Evolutionary conservation across 1,284 basidiomycete genomes (phyloP).

Genomic region (Tylopilus orsonianus): DNA sequence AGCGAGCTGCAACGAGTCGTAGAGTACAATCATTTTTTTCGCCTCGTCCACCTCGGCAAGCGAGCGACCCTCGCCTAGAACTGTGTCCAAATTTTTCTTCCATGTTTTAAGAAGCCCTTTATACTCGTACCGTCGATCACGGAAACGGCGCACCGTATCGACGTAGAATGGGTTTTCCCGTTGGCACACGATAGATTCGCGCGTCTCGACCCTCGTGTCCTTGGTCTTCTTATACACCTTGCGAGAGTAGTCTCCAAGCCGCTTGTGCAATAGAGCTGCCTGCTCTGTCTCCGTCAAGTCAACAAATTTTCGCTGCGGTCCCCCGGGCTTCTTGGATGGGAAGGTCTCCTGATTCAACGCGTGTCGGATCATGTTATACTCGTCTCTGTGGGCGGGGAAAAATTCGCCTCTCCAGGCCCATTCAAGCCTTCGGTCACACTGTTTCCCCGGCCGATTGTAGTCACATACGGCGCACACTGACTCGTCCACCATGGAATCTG

Average conservation of each 20-base stretch:
- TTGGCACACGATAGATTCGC: slow-evolving; percentile 97
- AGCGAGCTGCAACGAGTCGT: slow-evolving; percentile 98
- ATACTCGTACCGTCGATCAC: slow-evolving; percentile 98
- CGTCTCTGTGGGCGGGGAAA: slow-evolving; percentile 96
- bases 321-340: slow-evolving; percentile 76
- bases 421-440: slow-evolving; percentile 90
- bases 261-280: slow-evolving; percentile 91
- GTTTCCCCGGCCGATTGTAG: slow-evolving; percentile 95
- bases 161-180: slow-evolving; percentile 99
- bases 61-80: slow-evolving; percentile 63
- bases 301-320: slow-evolving; percentile 76
- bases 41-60: slow-evolving; percentile 93
- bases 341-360: slow-evolving; percentile 95
- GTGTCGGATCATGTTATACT: slow-evolving; percentile 99
- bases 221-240: slow-evolving; percentile 99
- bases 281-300: slow-evolving; percentile 90
- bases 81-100: slow-evolving; percentile 96
- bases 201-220: slow-evolving; percentile 94
- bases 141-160: slow-evolving; percentile 95
- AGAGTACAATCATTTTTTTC: slow-evolving; percentile 99
- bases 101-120: slow-evolving; percentile 98
- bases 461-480: slow-evolving; percentile 98
- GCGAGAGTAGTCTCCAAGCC: slow-evolving; percentile 96
- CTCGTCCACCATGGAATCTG: slow-evolving; percentile 97
- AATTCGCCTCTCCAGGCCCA: slow-evolving; percentile 99